These are phyloP conservation scores for Pyrenula massariospora DNA, from an alignment of 495 filamentous ascomycete genomes.

Conservation along the genomic window DNA sequence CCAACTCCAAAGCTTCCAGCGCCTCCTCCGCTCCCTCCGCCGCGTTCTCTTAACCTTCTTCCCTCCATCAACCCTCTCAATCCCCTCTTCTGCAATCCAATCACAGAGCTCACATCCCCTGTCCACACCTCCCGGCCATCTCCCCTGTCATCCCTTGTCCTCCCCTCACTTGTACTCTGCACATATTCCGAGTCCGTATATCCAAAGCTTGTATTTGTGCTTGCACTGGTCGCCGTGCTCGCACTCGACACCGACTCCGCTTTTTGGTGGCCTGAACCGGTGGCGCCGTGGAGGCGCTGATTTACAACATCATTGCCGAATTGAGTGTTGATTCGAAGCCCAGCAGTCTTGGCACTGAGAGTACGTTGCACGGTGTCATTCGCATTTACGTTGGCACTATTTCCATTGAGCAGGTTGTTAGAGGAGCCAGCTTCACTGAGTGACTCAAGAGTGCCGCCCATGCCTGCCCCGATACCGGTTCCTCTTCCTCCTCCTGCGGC, in stretches of 20 bases:
- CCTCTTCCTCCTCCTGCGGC: constrained; percentile 85
- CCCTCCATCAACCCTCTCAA: constrained; percentile 93
- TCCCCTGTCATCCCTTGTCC: constrained; percentile 17
- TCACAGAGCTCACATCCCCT: constrained; percentile 82
- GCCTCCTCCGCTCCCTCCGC: constrained; percentile 3
- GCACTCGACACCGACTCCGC: constrained; percentile 20
- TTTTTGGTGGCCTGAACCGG: constrained; percentile 24
- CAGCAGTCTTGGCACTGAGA: constrained; percentile 1
- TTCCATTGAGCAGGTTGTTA: background rate
- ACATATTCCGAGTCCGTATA: too few species aligned
- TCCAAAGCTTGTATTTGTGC: constrained; percentile 1
- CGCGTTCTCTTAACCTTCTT: constrained; percentile 67
- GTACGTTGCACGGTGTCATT: background rate
- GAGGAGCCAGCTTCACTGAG: constrained; percentile 6
- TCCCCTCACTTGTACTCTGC: constrained; percentile 35
- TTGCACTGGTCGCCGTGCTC: constrained; percentile 1
- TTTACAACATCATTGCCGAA: constrained; percentile 17
- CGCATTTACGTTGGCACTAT: too few species aligned
- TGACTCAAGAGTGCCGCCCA: constrained; percentile 31
- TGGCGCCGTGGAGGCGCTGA: constrained; percentile 31
- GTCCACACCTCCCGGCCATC: constrained; percentile 56
- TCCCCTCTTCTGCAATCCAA: constrained; percentile 89
- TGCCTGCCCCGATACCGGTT: constrained; percentile 34
- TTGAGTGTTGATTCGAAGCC: constrained; percentile 14
- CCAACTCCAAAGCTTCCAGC: background rate